A percentile compares a stretch with the other conserved stretches of the same genome.
phyloP scores from a whole-genome alignment of 1,139 yeast genomes.

The Hyphopichia buzzinii region DNA sequence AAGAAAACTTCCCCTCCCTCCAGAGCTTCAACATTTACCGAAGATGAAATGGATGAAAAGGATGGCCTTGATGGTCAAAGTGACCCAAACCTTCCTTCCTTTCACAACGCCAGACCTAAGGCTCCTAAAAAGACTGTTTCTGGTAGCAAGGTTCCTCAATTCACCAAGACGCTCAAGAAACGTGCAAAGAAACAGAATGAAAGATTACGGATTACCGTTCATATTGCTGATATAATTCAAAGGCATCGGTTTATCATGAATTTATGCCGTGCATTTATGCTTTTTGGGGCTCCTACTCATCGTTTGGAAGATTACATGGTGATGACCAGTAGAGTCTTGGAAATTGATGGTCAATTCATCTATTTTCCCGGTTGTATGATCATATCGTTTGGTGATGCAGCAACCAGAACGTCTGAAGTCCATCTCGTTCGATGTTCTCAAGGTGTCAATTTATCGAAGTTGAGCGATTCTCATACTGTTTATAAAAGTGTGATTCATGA shows the following conservation, averaged over 20 bases:
- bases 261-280: constrained; percentile 84
- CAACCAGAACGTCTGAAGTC: constrained; percentile 92
- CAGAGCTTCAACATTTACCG: not conserved
- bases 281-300: constrained; percentile 94
- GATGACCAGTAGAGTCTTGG: constrained; percentile 85
- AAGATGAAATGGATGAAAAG: constrained; percentile 8
- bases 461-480: constrained; percentile 76
- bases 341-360: constrained; percentile 86
- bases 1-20: constrained; percentile 3
- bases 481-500: constrained; percentile 91
- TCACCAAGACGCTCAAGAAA: constrained; percentile 22
- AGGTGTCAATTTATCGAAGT: constrained; percentile 77
- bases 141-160: constrained; percentile 10
- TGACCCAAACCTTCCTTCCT: constrained; percentile 34
- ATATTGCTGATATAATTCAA: constrained; percentile 83
- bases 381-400: constrained; percentile 86
- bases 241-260: constrained; percentile 81
- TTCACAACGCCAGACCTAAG: constrained; percentile 45
- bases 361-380: constrained; percentile 95
- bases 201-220: constrained; percentile 71
- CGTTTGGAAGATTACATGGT: constrained; percentile 88
- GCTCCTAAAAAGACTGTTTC: constrained; percentile 25
- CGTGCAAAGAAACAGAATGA: constrained; percentile 28
- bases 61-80: constrained; percentile 4
- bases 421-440: constrained; percentile 82